phyloP scores from a whole-genome alignment of 2,329 filamentous ascomycete species.

The Penicillium sumatraense region DNA sequence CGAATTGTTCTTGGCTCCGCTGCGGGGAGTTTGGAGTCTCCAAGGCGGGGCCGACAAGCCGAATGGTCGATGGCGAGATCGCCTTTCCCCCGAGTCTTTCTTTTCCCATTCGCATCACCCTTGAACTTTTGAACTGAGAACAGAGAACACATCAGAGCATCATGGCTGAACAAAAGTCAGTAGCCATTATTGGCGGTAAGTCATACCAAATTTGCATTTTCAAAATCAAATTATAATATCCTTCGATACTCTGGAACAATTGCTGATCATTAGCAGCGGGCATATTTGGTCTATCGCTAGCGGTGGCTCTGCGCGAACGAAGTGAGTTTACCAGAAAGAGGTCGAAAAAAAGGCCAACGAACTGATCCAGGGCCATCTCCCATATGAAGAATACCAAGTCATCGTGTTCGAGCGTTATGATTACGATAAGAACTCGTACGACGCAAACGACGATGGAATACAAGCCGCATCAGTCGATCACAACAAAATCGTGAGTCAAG shows the following conservation, averaged over 20 bases:
- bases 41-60: not conserved
- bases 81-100: not conserved
- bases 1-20: not conserved
- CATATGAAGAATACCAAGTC: slow-evolving; percentile 11
- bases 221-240: not conserved
- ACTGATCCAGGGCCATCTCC: not conserved
- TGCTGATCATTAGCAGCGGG: slow-evolving; percentile 12
- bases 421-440: slow-evolving; percentile 19
- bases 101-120: not conserved
- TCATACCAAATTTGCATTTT: too few relatives aligned
- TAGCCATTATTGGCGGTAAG: slow-evolving; percentile 21
- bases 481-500: slow-evolving; percentile 22
- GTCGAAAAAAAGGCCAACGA: too few relatives aligned
- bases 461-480: slow-evolving; percentile 23
- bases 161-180: slow-evolving; percentile 15
- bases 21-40: slow-evolving; percentile 1
- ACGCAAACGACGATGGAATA: slow-evolving; percentile 13
- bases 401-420: slow-evolving; percentile 19
- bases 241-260: not conserved
- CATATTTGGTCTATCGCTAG: slow-evolving; percentile 22
- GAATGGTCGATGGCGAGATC: too few relatives aligned
- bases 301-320: slow-evolving; percentile 16
- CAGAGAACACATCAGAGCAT: too few relatives aligned
- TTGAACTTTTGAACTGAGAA: not conserved
- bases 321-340: slow-evolving; percentile 4